Base-by-base conservation (phyloP, 164 flowering plant genomes). In the Santalum album region DNA sequence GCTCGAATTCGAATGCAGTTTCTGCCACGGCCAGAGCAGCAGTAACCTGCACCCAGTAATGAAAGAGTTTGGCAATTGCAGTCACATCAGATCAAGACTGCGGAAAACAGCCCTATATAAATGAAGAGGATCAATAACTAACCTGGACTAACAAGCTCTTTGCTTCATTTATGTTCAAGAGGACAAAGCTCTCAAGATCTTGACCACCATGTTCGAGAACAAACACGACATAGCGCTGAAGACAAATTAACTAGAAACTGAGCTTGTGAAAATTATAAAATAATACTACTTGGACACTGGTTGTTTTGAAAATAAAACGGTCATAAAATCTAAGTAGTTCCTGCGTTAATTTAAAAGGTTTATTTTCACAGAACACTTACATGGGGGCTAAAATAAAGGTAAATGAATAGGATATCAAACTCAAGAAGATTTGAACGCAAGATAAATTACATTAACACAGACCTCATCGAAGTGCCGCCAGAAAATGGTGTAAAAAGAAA, bases 171-270 rank as follows among this genome's bases (percentile, higher is more conserved):
- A 72, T 83, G 54, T 86, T 80, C 53, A 64, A 20, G 25, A 90
- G 96, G 43, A 86, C 97, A 72, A 87, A 94, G 70, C 80, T 82
- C 73, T 94, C 97, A 42, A 94, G 88, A 72, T 90, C 96, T 57
- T 69, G 61, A 19, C 99, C 99, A 35, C 99, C 99, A 70, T 94
- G 86, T 66, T 76, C 88, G 44, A 83, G 74, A 49, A 90, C 79
- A 69, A 87, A 86, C 36, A 85, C 80, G 19, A 85, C 80, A 67
- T 87, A 94, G 61, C 88, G 70, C 99, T 90, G 80, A 48, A 72
- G 39, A 43, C 47, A 72, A 46, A 20, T 50, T n/a, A n/a, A n/a
- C n/a, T n/a, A n/a, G n/a, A n/a, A n/a, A n/a, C n/a, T n/a, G n/a
- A n/a, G n/a, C n/a, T n/a, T 38, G n/a, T 38, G 42, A 3, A 1